These are phyloP conservation scores for Aspergillus nomiae DNA, from an alignment of 2,329 filamentous ascomycete species.

Conservation along the genomic window DNA sequence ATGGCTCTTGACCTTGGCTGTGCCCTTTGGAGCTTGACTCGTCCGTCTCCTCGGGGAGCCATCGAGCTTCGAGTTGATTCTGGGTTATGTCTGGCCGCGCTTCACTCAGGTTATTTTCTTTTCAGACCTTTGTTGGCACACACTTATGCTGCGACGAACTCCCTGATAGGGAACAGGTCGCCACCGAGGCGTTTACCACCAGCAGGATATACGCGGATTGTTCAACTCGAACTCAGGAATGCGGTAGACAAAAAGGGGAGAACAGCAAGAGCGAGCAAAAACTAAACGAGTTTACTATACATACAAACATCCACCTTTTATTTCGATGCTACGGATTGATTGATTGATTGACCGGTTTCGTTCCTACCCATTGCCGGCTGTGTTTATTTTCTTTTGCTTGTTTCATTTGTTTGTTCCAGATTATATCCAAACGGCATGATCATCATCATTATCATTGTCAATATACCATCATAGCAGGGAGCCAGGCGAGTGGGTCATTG, in stretches of 20 bases:
- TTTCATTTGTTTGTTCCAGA: constrained; percentile 14
- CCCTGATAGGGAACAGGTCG: background rate
- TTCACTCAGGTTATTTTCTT: constrained; percentile 7
- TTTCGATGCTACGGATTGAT: background rate
- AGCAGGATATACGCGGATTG: background rate
- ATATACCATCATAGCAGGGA: constrained; percentile 34
- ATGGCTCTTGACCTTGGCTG: constrained; percentile 12
- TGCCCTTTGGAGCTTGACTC: constrained; percentile 3
- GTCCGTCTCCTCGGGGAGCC: background rate
- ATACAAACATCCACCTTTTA: background rate
- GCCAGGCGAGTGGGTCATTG: constrained; percentile 28
- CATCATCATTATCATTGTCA: constrained; percentile 25
- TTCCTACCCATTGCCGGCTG: constrained; percentile 11
- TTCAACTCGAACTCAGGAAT: background rate
- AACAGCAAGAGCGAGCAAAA: constrained; percentile 12
- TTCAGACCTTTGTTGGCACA: background rate
- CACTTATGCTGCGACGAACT: background rate
- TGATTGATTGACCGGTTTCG: constrained; percentile 1
- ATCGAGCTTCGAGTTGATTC: constrained; percentile 5
- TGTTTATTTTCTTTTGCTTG: background rate
- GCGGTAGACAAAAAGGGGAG: constrained; percentile 6
- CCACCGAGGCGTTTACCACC: background rate
- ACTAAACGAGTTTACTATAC: constrained; percentile 10
- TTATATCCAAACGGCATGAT: constrained; percentile 24
- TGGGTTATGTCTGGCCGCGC: constrained; percentile 1